phyloP scores from a whole-genome alignment of 768 basidiomycete species.

The Sporobolomyces roseus region DNA sequence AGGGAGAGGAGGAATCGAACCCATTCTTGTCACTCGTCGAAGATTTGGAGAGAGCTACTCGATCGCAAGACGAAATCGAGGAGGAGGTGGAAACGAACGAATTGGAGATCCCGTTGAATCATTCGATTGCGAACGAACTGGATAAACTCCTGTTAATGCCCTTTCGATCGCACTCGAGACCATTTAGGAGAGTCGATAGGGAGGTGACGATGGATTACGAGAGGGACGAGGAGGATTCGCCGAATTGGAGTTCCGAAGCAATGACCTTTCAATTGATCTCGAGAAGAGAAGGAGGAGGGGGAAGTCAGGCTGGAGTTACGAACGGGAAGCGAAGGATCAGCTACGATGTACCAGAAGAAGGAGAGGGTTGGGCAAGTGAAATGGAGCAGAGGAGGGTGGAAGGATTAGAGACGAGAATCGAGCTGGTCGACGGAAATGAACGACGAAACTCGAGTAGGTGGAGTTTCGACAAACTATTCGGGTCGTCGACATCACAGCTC shows the following conservation, averaged over 20 bases:
- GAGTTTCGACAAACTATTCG: neutral
- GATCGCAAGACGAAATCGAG: neutral
- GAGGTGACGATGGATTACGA: neutral
- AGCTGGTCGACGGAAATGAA: no score
- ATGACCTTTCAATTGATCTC: neutral
- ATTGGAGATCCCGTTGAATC: no score
- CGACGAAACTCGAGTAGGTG: no score
- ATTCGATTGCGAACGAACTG: no score
- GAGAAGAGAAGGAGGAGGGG: constrained; percentile 13
- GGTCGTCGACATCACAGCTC: neutral
- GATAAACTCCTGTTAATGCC: no score
- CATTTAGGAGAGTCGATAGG: no score
- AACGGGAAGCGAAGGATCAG: neutral
- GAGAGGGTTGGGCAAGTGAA: constrained; percentile 1
- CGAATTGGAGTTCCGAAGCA: constrained; percentile 1
- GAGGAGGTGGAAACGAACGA: no score
- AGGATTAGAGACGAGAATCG: neutral
- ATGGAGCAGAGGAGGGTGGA: neutral
- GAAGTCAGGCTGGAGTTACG: neutral
- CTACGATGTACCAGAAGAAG: constrained; percentile 25
- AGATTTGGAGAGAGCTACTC: neutral
- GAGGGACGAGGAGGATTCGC: neutral
- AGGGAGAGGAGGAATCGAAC: neutral
- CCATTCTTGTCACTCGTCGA: neutral
- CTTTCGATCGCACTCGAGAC: no score